Base-by-base conservation (phyloP, 768 basidiomycete genomes). In the Lentinula detonsa region DNA sequence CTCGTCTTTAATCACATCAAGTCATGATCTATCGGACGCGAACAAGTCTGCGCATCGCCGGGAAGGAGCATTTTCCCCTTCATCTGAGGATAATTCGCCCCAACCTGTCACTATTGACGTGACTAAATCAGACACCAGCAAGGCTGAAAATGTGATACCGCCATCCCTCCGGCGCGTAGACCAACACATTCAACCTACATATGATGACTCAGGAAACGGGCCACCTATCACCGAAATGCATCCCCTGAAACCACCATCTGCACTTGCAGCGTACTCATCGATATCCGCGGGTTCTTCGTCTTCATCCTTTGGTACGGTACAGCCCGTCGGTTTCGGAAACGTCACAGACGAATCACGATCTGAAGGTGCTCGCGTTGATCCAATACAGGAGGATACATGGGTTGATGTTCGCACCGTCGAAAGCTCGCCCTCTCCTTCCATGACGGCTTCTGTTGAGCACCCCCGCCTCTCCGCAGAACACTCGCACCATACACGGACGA, bases 51-150 rank as follows among this genome's bases (percentile, higher is more conserved):
- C 68, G 42, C 80, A 81, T 67, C 68, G 76, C 65, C 74, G 89
- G 45, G 88, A 91, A 76, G 87, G 85, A 58, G 90, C 88, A 5
- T 87, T 86, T 66, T 75, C 83, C 54, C 83, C 82, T 0, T 83
- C 78, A 70, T 72, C 57, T n/a, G 42, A 23, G 7, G 57, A 59
- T 49, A 23, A 45, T 10, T 43, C 55, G 5, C 40, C 55, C 5
- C 21, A 56, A 16, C 23, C 40, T 43, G 21, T 56, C 21, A 56
- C 40, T 15, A 56, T 56, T 6, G 45, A 43, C 28, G 55, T 56
- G 6, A 23, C 42, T 18, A 40, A 28, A 31, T 11, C 34, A 18
- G 42, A 57, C 6, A 15, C 42, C 10, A 18, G 23, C 15, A 48
- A 57, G 18, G 5, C n/a, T 33, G 56, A 57, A 23, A 42, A 9